Evolutionary conservation across 495 filamentous ascomycete species (phyloP).

Genomic region (Hypoxylon subgilvum): DNA sequence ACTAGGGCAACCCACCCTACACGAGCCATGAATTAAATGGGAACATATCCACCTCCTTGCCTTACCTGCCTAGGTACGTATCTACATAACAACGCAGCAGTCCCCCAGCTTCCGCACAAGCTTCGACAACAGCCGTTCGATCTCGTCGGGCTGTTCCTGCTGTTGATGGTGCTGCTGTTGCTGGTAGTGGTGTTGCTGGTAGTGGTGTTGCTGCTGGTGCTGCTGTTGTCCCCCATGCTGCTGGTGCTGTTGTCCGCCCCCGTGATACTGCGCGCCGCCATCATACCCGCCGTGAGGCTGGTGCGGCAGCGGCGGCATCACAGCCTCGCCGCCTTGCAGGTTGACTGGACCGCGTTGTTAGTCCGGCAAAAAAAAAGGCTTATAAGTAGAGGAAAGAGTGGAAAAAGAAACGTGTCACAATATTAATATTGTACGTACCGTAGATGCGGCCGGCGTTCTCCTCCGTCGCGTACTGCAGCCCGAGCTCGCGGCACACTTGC

Average conservation of each 20-base stretch:
- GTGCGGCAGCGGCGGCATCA: constrained; percentile 58
- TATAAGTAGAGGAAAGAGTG: too few relatives aligned
- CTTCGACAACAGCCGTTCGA: constrained; percentile 69
- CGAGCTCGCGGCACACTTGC: constrained; percentile 78
- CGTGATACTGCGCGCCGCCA: constrained; percentile 34
- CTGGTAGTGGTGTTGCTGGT: constrained; percentile 45
- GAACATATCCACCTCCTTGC: constrained; percentile 25
- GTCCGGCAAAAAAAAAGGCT: neutral
- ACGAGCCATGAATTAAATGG: neutral
- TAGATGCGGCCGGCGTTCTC: constrained; percentile 87
- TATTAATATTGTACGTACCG: too few relatives aligned
- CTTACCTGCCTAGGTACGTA: too few relatives aligned
- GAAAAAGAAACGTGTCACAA: too few relatives aligned
- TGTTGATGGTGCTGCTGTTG: constrained; percentile 43
- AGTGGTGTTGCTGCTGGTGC: constrained; percentile 35
- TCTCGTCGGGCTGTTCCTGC: constrained; percentile 62
- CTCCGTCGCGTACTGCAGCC: constrained; percentile 81
- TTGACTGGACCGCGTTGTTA: constrained; percentile 40
- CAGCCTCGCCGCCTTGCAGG: constrained; percentile 45
- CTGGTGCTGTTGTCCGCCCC: constrained; percentile 40
- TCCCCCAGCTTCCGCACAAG: constrained; percentile 67
- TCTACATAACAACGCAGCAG: constrained; percentile 84
- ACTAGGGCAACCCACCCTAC: too few relatives aligned
- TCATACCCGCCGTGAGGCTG: constrained; percentile 33
- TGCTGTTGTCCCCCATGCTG: constrained; percentile 42